Conservation (phyloP, 805 yeast genomes). For the Cephaloascus albidus region DNA sequence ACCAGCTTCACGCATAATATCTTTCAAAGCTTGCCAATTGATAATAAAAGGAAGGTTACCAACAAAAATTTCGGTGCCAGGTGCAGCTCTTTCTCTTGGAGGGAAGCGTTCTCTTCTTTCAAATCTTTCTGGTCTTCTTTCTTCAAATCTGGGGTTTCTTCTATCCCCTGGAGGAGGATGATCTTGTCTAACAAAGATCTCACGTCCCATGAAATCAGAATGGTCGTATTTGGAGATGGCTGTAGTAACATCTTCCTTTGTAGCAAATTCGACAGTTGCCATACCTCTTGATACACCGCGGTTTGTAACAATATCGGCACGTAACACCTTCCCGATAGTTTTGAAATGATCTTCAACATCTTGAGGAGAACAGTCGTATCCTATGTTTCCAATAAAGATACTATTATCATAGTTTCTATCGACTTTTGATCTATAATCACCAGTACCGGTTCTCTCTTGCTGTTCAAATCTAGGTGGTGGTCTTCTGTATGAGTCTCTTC, state of each 20-base stretch:
- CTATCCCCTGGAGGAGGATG: slow-evolving; percentile 64
- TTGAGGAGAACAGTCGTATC: slow-evolving; percentile 50
- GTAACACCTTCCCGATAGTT: slow-evolving; percentile 54
- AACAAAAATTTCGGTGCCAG: slow-evolving; percentile 56
- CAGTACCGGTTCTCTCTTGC: slow-evolving; percentile 23
- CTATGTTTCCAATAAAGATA: slow-evolving; percentile 65
- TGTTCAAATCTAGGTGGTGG: not conserved
- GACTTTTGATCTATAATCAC: slow-evolving; percentile 20
- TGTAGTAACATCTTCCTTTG: slow-evolving; percentile 50
- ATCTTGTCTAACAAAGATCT: slow-evolving; percentile 83
- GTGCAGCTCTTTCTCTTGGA: slow-evolving; percentile 5
- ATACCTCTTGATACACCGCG: slow-evolving; percentile 80
- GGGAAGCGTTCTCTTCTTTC: slow-evolving; percentile 9
- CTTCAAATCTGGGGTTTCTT: slow-evolving; percentile 11
- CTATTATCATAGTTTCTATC: slow-evolving; percentile 60
- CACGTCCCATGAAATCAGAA: slow-evolving; percentile 58
- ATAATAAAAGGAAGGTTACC: slow-evolving; percentile 78
- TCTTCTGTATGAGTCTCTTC: slow-evolving; percentile 4
- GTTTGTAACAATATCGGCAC: slow-evolving; percentile 75
- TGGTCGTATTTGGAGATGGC: slow-evolving; percentile 70
- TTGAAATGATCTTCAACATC: slow-evolving; percentile 53
- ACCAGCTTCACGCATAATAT: slow-evolving; percentile 72
- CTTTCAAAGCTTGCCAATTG: slow-evolving; percentile 81
- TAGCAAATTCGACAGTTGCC: slow-evolving; percentile 82
- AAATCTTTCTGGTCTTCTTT: slow-evolving; percentile 8